Conservation (phyloP, 2,329 filamentous ascomycete genomes). For the Ophiostoma triangulosporum region DNA sequence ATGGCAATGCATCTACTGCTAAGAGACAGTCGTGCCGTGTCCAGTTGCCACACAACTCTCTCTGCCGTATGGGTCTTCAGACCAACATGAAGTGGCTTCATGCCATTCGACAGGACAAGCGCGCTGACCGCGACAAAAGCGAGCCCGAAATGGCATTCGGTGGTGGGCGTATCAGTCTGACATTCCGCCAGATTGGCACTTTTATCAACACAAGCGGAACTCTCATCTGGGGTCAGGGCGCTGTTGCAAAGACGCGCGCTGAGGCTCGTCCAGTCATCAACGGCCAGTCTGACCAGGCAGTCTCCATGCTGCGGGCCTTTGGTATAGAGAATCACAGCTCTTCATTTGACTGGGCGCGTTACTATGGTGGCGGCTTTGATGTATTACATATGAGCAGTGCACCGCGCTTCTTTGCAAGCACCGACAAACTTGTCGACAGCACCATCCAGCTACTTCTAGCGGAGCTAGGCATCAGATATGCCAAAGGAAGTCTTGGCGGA, state of each 20-base stretch:
- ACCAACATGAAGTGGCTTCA: conserved; percentile 88
- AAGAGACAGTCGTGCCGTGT: conserved; percentile 32
- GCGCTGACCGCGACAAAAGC: conserved; percentile 52
- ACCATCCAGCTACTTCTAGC: conserved; percentile 37
- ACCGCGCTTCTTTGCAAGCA: conserved; percentile 36
- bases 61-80: conserved; percentile 65
- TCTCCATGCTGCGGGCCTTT: conserved; percentile 64
- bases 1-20: background rate
- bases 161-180: conserved; percentile 77
- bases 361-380: conserved; percentile 74
- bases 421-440: conserved; percentile 33
- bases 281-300: conserved; percentile 50
- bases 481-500: conserved; percentile 27
- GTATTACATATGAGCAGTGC: conserved; percentile 53
- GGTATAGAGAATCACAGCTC: conserved; percentile 67
- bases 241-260: conserved; percentile 49
- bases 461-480: conserved; percentile 32
- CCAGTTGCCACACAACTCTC: conserved; percentile 72
- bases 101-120: conserved; percentile 79
- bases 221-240: conserved; percentile 86
- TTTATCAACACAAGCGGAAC: conserved; percentile 54
- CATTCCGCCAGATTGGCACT: conserved; percentile 80
- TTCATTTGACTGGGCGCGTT: conserved; percentile 58
- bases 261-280: conserved; percentile 53
- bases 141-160: conserved; percentile 55